Conservation (phyloP, 805 yeast genomes). For the Yarrowia phangngaensis region DNA sequence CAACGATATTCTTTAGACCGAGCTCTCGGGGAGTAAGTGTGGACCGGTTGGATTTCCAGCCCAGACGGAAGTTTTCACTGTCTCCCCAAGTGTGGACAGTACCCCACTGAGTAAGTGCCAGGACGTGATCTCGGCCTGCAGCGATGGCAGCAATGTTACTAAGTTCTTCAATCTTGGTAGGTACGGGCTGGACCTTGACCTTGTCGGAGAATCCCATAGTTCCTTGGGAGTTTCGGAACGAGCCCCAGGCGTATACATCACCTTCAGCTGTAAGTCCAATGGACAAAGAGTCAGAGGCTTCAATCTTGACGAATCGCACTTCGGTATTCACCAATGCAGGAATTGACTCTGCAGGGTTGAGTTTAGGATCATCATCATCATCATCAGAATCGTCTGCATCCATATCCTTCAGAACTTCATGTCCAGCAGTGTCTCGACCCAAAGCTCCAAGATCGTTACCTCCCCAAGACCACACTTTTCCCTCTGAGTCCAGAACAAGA, state of each 20-base stretch:
- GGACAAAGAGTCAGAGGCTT: constrained; percentile 89
- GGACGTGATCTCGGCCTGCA: constrained; percentile 86
- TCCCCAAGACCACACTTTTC: constrained; percentile 97
- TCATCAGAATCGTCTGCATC: constrained; percentile 61
- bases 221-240: constrained; percentile 76
- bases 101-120: constrained; percentile 81
- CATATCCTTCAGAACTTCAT: constrained; percentile 64
- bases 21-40: constrained; percentile 66
- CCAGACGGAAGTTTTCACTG: constrained; percentile 90
- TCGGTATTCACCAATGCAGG: constrained; percentile 68
- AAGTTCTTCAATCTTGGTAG: constrained; percentile 58
- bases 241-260: constrained; percentile 95
- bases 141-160: constrained; percentile 76
- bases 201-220: constrained; percentile 73
- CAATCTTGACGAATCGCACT: constrained; percentile 65
- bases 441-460: constrained; percentile 87
- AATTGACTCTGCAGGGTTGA: constrained; percentile 84
- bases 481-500: constrained; percentile 70
- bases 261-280: constrained; percentile 77
- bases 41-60: constrained; percentile 53
- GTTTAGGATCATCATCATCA: constrained; percentile 70
- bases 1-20: constrained; percentile 73
- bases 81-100: constrained; percentile 96
- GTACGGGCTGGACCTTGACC: constrained; percentile 60
- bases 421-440: constrained; percentile 71